Conservation (phyloP, 768 basidiomycete genomes). For the Tubosaeta sp. region DNA sequence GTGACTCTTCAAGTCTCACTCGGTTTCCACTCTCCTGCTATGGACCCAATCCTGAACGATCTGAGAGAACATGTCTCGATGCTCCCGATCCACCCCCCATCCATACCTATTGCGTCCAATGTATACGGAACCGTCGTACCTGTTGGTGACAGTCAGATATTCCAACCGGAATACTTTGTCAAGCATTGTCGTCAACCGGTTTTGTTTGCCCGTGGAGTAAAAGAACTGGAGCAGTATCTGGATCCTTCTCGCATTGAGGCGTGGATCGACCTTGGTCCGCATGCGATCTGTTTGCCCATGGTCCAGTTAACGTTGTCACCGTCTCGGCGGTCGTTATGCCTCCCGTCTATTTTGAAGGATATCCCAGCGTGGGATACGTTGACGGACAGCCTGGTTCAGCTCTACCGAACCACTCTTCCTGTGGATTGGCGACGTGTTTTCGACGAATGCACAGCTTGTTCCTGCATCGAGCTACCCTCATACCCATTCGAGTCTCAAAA, state of each 20-base stretch:
- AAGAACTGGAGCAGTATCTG: constrained; percentile 32
- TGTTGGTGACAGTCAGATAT: constrained; percentile 47
- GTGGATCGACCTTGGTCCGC: constrained; percentile 70
- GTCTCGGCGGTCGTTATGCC: constrained; percentile 34
- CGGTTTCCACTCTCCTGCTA: constrained; percentile 64
- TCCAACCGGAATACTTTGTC: constrained; percentile 50
- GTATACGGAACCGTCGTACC: constrained; percentile 50
- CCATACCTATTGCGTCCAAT: constrained; percentile 60
- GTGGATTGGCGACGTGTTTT: constrained; percentile 58
- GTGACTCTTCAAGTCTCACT: constrained; percentile 50
- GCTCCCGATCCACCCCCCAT: constrained; percentile 42
- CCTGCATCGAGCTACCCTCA: constrained; percentile 51
- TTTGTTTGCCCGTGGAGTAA: constrained; percentile 46
- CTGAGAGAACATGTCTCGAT: constrained; percentile 38
- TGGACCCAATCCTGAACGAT: constrained; percentile 53
- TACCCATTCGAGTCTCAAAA: constrained; percentile 57
- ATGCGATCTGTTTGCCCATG: constrained; percentile 54
- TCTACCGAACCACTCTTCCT: constrained; percentile 41
- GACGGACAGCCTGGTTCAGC: constrained; percentile 39
- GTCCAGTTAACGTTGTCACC: constrained; percentile 33
- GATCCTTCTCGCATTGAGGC: constrained; percentile 32
- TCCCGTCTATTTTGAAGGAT: constrained; percentile 49
- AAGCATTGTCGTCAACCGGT: constrained; percentile 59
- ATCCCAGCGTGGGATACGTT: constrained; percentile 44
- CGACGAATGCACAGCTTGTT: constrained; percentile 36